Conservation (phyloP, 768 basidiomycete species). For the Xerocomellus intermedius region DNA sequence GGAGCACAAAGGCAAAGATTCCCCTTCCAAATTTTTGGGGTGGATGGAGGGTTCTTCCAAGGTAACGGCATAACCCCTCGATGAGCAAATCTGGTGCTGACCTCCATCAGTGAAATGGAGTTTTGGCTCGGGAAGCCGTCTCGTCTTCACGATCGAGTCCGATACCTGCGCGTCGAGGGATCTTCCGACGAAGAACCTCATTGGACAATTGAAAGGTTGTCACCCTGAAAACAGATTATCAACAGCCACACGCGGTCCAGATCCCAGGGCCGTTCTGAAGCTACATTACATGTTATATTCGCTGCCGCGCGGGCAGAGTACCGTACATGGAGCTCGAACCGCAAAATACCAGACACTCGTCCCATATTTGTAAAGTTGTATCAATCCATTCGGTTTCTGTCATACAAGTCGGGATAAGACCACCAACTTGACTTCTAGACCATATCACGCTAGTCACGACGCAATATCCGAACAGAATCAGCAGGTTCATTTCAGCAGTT, state of each 20-base stretch:
- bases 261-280: not conserved
- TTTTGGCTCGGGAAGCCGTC: conserved; percentile 99
- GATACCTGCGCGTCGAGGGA: conserved; percentile 58
- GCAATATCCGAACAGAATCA: not conserved
- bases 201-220: conserved; percentile 81
- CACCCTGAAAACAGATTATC: conserved; percentile 49
- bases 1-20: conserved; percentile 44
- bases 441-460: not conserved
- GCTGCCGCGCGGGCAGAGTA: not conserved
- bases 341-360: conserved; percentile 14
- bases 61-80: conserved; percentile 40
- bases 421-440: not conserved
- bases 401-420: conserved; percentile 5
- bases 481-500: not conserved
- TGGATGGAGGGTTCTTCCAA: conserved; percentile 92
- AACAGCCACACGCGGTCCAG: not conserved
- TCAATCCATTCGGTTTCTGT: not conserved
- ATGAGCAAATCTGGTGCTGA: conserved; percentile 5
- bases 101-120: conserved; percentile 74
- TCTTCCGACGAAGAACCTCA: conserved; percentile 46
- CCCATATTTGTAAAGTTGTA: not conserved
- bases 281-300: not conserved
- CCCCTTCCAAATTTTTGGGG: conserved; percentile 94
- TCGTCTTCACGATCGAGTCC: conserved; percentile 86
- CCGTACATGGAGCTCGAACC: not conserved